These are phyloP conservation scores for Candida anglica DNA, from an alignment of 805 yeast species.

Conservation along the genomic window DNA sequence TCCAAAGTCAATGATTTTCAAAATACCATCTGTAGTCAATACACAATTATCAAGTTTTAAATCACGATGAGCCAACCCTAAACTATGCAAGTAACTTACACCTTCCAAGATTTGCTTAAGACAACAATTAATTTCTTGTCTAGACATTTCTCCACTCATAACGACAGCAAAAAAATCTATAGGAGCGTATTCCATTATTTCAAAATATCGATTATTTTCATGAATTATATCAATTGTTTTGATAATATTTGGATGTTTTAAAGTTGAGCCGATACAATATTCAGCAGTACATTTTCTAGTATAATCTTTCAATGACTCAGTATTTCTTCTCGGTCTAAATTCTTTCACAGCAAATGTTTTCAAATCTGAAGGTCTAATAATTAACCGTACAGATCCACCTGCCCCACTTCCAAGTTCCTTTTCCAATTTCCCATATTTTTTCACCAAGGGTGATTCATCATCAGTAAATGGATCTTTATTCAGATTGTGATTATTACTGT, in stretches of 20 bases:
- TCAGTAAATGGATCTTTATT: constrained; percentile 34
- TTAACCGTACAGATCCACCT: constrained; percentile 83
- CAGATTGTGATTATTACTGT: constrained; percentile 36
- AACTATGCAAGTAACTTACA: constrained; percentile 66
- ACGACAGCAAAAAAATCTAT: constrained; percentile 82
- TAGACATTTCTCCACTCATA: constrained; percentile 78
- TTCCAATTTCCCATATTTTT: constrained; percentile 76
- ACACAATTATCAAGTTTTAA: constrained; percentile 82
- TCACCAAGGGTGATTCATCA: constrained; percentile 56
- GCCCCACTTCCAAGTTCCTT: constrained; percentile 93
- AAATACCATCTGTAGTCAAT: constrained; percentile 65
- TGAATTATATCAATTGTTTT: constrained; percentile 74
- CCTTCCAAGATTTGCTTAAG: constrained; percentile 72
- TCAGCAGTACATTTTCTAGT: constrained; percentile 91
- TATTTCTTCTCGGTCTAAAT: constrained; percentile 70
- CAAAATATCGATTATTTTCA: constrained; percentile 68
- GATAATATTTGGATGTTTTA: constrained; percentile 77
- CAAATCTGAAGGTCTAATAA: constrained; percentile 61
- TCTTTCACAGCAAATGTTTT: constrained; percentile 89
- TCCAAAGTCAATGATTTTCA: constrained; percentile 80
- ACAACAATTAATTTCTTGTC: constrained; percentile 80
- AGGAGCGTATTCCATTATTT: constrained; percentile 94
- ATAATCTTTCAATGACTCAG: constrained; percentile 79
- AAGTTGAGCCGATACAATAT: constrained; percentile 82
- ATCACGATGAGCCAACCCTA: constrained; percentile 82